A percentile compares a stretch with the other conserved stretches of the same genome.
Evolutionary conservation across 441 rosid species (phyloP).

Genomic region (Euphorbia celastroides): DNA sequence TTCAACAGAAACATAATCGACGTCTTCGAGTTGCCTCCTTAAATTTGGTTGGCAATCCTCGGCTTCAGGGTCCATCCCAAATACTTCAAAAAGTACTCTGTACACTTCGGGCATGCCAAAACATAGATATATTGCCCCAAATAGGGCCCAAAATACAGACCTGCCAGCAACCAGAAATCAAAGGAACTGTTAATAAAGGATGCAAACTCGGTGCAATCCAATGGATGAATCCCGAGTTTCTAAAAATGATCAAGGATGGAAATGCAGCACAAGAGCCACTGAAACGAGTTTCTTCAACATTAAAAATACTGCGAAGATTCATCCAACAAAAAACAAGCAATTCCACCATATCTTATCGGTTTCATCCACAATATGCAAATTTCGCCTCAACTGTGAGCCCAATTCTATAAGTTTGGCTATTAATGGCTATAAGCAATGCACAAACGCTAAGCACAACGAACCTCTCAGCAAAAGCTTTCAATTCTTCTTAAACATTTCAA

Average conservation of each 20-base stretch:
- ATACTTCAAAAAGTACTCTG: constrained; percentile 88
- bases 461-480: not conserved
- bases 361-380: not conserved
- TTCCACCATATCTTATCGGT: not conserved
- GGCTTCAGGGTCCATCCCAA: constrained; percentile 97
- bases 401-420: no score
- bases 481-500: not conserved
- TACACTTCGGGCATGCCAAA: constrained; percentile 98
- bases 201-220: not conserved
- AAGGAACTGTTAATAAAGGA: not conserved
- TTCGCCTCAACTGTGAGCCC: not conserved
- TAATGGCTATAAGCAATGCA: not conserved
- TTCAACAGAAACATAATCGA: constrained; percentile 89
- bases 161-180: constrained; percentile 31
- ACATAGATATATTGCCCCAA: constrained; percentile 90
- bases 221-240: not conserved
- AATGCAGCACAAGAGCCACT: not conserved
- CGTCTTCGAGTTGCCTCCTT: constrained; percentile 93
- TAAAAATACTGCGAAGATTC: not conserved
- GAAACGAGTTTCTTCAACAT: not conserved
- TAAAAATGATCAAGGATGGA: constrained; percentile 2
- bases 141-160: constrained; percentile 91
- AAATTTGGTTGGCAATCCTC: constrained; percentile 86
- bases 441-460: not conserved
- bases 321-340: not conserved